Conservation (phyloP, 352 stramenopile species). For the Thalassiosira mediterranea region DNA sequence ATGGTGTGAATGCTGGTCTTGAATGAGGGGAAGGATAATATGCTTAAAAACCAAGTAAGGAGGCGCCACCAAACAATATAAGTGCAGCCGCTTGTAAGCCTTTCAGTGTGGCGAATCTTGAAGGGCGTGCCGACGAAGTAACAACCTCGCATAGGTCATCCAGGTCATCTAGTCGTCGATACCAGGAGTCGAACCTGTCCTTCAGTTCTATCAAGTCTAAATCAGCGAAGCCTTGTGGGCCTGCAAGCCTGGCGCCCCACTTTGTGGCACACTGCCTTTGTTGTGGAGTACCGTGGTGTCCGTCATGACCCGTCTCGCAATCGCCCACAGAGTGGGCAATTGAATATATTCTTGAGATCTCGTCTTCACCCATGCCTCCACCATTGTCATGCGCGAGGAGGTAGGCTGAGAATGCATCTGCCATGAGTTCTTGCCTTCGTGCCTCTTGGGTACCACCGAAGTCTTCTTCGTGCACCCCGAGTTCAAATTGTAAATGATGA, state of each 20-base stretch:
- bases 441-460: conserved; percentile 2
- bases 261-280: conserved; percentile 45
- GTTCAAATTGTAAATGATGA: conserved; percentile 50
- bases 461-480: conserved; percentile 5
- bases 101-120: too few relatives aligned
- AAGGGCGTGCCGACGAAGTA: too few relatives aligned
- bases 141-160: conserved; percentile 24
- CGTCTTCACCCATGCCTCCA: conserved; percentile 28
- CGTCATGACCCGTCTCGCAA: conserved; percentile 27
- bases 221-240: conserved; percentile 9
- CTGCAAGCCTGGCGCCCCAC: conserved; percentile 36
- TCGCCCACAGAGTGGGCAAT: conserved; percentile 45
- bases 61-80: too few relatives aligned
- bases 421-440: conserved; percentile 45
- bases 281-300: conserved; percentile 48
- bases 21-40: too few relatives aligned
- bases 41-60: too few relatives aligned
- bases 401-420: conserved; percentile 48
- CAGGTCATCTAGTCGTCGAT: conserved; percentile 18
- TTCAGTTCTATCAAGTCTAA: conserved; percentile 20
- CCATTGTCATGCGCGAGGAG: conserved; percentile 43
- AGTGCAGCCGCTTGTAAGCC: too few relatives aligned
- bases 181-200: conserved; percentile 40
- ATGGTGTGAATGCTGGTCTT: too few relatives aligned
- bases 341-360: conserved; percentile 29